Percentiles rank a stretch among this genome's conserved stretches.
These are phyloP conservation scores for Silene conica DNA, from an alignment of 148 eudicot species.

Conservation along the genomic window DNA sequence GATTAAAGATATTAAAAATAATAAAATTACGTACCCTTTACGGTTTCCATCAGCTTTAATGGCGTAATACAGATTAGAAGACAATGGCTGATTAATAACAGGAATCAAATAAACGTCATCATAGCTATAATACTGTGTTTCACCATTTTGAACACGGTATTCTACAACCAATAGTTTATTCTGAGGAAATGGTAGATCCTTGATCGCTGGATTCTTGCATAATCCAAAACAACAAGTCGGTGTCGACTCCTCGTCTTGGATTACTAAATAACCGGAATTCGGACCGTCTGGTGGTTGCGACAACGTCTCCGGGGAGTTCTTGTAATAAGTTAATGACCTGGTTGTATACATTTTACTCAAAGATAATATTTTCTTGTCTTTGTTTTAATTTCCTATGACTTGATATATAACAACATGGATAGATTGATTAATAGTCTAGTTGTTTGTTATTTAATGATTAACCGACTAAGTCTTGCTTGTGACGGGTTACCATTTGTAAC, in stretches of 20 bases:
- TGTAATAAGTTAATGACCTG: conserved; percentile 31
- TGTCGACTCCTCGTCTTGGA: conserved; percentile 32
- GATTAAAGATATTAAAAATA: no score
- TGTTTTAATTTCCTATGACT: neutral
- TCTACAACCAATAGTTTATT: conserved; percentile 27
- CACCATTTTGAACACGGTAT: conserved; percentile 10
- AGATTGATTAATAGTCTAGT: neutral
- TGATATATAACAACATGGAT: neutral
- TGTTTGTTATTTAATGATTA: neutral
- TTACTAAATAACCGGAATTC: conserved; percentile 37
- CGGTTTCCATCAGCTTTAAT: conserved; percentile 29
- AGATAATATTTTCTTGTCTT: neutral
- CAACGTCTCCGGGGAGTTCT: conserved; percentile 23
- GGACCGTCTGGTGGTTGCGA: conserved; percentile 33
- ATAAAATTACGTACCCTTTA: conserved; percentile 27
- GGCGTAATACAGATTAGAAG: conserved; percentile 31
- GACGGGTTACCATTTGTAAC: no score
- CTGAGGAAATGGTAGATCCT: conserved; percentile 38
- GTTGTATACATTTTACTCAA: conserved; percentile 30
- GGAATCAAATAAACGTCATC: conserved; percentile 35
- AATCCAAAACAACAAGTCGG: conserved; percentile 26
- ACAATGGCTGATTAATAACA: conserved; percentile 33
- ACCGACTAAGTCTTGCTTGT: no score
- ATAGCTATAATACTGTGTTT: neutral
- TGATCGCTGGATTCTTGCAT: conserved; percentile 21